Evolutionary conservation across 225 moss, liverwort and hornwort species (phyloP).

Genomic region (Bryum argenteum): DNA sequence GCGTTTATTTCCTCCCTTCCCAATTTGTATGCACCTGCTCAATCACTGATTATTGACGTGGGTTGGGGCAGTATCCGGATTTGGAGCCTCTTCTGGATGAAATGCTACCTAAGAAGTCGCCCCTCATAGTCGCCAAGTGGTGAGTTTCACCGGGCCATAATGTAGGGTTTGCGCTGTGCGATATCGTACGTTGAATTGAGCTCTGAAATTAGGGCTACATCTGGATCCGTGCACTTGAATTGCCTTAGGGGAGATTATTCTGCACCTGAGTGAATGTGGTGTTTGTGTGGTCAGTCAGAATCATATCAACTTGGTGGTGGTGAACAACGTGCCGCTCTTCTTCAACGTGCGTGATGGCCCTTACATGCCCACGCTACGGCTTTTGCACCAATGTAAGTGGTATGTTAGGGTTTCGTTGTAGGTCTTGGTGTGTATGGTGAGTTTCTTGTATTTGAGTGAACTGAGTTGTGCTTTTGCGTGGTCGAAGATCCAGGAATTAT

Average conservation of each 20-base stretch:
- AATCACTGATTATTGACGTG: conserved; percentile 22
- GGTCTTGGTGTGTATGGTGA: background rate
- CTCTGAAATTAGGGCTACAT: background rate
- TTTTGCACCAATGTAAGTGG: conserved; percentile 86
- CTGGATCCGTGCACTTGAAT: background rate
- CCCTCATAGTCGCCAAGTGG: conserved; percentile 97
- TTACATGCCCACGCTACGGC: conserved; percentile 96
- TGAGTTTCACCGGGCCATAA: conserved; percentile 25
- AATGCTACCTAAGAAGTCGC: conserved; percentile 87
- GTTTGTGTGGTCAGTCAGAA: conserved; percentile 76
- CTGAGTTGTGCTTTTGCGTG: conserved; percentile 19
- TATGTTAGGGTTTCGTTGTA: conserved; percentile 9
- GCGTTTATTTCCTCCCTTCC: background rate
- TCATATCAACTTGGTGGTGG: conserved; percentile 95
- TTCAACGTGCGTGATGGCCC: conserved; percentile 99
- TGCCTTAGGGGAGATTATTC: background rate
- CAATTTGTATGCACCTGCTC: background rate
- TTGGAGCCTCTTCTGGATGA: conserved; percentile 94
- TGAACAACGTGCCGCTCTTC: conserved; percentile 92
- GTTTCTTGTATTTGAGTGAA: conserved; percentile 11
- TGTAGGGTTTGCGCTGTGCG: conserved; percentile 10
- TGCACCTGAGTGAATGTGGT: conserved; percentile 21
- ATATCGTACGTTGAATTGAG: background rate
- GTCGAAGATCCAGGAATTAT: conserved; percentile 91
- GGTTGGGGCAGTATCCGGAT: conserved; percentile 77